Evolutionary conservation across 2,329 filamentous ascomycete species (phyloP).

Genomic region (Ascomycota sp.): DNA sequence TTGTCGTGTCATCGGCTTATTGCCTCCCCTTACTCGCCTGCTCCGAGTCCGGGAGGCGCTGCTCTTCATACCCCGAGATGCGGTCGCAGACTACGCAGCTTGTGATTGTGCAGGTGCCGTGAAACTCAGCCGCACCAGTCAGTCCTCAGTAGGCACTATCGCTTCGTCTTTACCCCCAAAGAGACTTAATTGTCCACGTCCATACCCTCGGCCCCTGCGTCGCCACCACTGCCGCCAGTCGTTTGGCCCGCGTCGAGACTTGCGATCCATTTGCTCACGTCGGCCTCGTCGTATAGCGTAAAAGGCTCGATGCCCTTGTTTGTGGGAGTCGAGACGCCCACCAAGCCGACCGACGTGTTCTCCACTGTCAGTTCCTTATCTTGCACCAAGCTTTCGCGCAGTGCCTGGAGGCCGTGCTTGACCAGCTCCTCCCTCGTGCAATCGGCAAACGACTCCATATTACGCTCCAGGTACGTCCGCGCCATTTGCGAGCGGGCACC

Average conservation of each 20-base stretch:
- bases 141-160: no score
- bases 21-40: background rate
- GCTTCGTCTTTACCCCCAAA: no score
- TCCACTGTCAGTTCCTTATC: constrained; percentile 95
- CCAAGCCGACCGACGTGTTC: constrained; percentile 82
- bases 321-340: constrained; percentile 37
- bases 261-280: constrained; percentile 73
- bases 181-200: constrained; percentile 14
- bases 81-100: constrained; percentile 5
- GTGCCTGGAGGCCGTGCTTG: constrained; percentile 68
- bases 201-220: constrained; percentile 15
- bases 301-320: constrained; percentile 54
- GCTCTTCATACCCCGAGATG: background rate
- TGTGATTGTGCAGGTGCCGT: constrained; percentile 17
- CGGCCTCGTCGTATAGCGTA: constrained; percentile 75
- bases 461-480: constrained; percentile 83
- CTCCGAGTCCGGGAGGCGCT: no score
- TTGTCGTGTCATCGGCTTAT: background rate
- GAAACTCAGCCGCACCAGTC: background rate
- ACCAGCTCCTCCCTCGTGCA: constrained; percentile 70
- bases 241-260: constrained; percentile 39
- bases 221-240: constrained; percentile 20
- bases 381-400: constrained; percentile 91
- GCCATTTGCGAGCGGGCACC: constrained; percentile 95
- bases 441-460: constrained; percentile 64